Evolutionary conservation across 768 basidiomycete genomes (phyloP).

Genomic region (Auricularia sp.): DNA sequence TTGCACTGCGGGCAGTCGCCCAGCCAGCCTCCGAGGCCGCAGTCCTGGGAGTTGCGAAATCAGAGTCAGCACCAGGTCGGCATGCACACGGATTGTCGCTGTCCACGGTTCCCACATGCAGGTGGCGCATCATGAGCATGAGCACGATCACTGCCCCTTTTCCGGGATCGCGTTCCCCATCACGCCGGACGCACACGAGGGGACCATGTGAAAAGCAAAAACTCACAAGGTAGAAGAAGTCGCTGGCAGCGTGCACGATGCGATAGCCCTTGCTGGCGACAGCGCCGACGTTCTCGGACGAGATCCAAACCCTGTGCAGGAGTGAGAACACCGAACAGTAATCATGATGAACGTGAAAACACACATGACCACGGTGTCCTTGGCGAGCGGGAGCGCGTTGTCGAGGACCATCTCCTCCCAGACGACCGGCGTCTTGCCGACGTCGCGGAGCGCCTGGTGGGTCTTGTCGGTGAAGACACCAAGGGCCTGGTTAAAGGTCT

Average conservation of each 20-base stretch:
- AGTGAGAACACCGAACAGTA: not conserved
- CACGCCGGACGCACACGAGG: too few relatives aligned
- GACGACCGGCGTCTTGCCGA: slow-evolving; percentile 69
- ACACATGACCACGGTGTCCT: slow-evolving; percentile 48
- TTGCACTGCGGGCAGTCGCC: slow-evolving; percentile 37
- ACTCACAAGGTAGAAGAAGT: slow-evolving; percentile 66
- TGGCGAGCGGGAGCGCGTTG: slow-evolving; percentile 33
- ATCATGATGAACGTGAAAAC: slow-evolving; percentile 13
- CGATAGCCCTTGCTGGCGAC: slow-evolving; percentile 52
- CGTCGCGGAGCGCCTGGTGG: slow-evolving; percentile 41
- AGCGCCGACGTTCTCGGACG: slow-evolving; percentile 44
- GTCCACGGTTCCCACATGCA: not conserved
- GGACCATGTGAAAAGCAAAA: slow-evolving; percentile 9
- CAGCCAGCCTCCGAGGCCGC: slow-evolving; percentile 64
- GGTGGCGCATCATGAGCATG: not conserved
- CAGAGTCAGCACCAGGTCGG: not conserved
- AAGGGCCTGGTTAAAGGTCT: slow-evolving; percentile 55
- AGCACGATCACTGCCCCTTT: too few relatives aligned
- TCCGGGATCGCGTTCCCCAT: too few relatives aligned
- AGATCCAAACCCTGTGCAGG: slow-evolving; percentile 55
- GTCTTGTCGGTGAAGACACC: slow-evolving; percentile 49
- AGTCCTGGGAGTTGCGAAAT: slow-evolving; percentile 33
- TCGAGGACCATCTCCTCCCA: slow-evolving; percentile 73
- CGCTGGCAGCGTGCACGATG: slow-evolving; percentile 58
- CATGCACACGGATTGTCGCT: not conserved